Percentiles rank a stretch among this genome's conserved stretches.
Conservation (phyloP, 2,329 filamentous ascomycete genomes). For the Neonectria magnoliae region DNA sequence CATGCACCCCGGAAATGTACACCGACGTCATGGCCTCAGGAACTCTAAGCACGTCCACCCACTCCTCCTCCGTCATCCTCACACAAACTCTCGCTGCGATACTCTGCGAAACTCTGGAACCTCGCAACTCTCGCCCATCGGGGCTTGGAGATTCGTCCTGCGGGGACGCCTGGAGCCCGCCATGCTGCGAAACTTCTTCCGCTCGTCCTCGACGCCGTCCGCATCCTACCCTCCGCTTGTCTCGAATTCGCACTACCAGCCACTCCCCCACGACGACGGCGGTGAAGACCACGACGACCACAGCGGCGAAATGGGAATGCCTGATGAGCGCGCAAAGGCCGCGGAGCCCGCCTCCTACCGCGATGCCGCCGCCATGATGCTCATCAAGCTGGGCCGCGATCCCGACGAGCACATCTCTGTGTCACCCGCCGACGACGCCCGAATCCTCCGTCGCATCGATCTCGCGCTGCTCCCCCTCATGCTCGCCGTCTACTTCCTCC, state of each 20-base stretch:
- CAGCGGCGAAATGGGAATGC: constrained; percentile 12
- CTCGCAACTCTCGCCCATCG: constrained; percentile 20
- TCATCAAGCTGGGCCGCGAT: constrained; percentile 52
- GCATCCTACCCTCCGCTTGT: constrained; percentile 3
- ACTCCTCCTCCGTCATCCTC: constrained; percentile 6
- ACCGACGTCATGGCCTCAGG: not conserved
- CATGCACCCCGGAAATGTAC: not conserved
- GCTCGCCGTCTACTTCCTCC: constrained; percentile 70
- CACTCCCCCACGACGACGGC: constrained; percentile 36
- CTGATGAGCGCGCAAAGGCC: constrained; percentile 2
- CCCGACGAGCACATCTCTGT: constrained; percentile 47
- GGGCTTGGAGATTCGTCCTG: constrained; percentile 27
- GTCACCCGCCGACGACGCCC: constrained; percentile 47
- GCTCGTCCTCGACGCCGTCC: constrained; percentile 15
- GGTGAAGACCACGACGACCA: constrained; percentile 18
- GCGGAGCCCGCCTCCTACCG: constrained; percentile 36
- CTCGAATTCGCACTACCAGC: constrained; percentile 36
- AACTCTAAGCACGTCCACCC: not conserved
- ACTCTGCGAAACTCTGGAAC: constrained; percentile 1
- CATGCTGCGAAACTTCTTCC: constrained; percentile 35
- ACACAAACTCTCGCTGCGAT: not conserved
- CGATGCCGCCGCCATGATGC: constrained; percentile 57
- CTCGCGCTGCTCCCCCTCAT: constrained; percentile 56
- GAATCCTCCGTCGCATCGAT: constrained; percentile 53
- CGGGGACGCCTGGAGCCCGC: constrained; percentile 3